Base-by-base conservation (phyloP, 1,284 basidiomycete genomes). In the Pseudozyma hubeiensis region DNA sequence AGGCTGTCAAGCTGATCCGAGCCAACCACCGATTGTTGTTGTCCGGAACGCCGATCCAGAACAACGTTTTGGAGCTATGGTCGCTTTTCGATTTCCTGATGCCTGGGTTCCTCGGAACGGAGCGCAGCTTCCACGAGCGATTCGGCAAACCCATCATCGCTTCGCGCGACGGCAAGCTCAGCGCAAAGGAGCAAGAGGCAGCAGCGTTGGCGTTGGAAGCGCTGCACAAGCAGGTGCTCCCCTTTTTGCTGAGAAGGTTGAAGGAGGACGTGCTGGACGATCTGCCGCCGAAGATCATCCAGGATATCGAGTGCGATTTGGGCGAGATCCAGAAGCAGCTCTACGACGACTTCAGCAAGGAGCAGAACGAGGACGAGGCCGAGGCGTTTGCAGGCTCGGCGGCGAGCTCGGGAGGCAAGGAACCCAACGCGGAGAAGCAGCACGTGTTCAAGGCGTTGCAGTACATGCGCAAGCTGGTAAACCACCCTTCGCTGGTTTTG, bases 81-180 rank as follows among this genome's bases (percentile, higher is more conserved):
- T 97, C 93, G 85, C 87, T 99, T 60, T 99, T 99, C 85, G 97
- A 99, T 85, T 99, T 98, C 86, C 86, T 99, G 76, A 99, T 99
- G 97, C 97, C 97, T 19, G 97, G 97, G 1, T 99, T 99, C 87
- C 87, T 99, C 49, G 97, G 97, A 29, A 94, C 91, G 7, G 97
- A 99, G 84, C 86, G 90, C n/a, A 91, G 90, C 5, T 99, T 99
- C 87, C 97, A 94, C 79, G 94, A 99, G 71, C 89, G 93, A 14
- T 99, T 97, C 83, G 92, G 93, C 71, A 97, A 96, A 83, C 97
- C 97, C 0, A 99, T 99, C 62, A 87, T 97, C 54, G 93, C 94
- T 3, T 96, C 94, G 84, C 89, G 95, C 58, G 96, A 98, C 75
- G 95, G 94, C 2, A 99, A 98, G 85, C 87, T 87, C 14, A 88